These are phyloP conservation scores for Tetrahymena borealis DNA, from an alignment of 73 alveolate genomes.

Conservation along the genomic window DNA sequence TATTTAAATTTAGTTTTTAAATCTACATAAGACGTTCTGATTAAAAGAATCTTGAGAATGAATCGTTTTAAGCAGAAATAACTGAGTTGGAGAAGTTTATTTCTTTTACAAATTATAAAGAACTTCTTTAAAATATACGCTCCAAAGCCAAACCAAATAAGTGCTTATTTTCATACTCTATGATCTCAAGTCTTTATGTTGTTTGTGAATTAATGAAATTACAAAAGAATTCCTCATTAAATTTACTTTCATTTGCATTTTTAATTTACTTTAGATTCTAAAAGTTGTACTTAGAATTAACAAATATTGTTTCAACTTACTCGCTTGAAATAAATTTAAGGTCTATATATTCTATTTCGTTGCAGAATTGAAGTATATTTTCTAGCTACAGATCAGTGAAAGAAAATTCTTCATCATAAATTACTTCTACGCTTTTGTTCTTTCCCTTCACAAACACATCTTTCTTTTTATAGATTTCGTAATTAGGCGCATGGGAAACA, in stretches of 20 bases:
- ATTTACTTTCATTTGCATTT: not conserved
- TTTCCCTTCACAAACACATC: not conserved
- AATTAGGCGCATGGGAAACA: not conserved
- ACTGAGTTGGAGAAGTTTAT: not conserved
- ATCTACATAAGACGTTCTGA: not conserved
- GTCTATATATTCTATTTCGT: not conserved
- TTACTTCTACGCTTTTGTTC: not conserved
- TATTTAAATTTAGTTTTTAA: not conserved
- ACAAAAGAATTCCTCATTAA: not conserved
- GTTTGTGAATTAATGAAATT: not conserved
- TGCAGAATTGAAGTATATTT: not conserved
- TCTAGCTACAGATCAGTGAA: not conserved
- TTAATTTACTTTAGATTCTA: not conserved
- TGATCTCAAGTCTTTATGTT: not conserved
- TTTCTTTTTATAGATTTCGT: not conserved
- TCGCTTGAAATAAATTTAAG: not conserved
- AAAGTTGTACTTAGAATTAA: not conserved
- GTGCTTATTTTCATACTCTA: not conserved
- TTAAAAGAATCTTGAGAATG: not conserved
- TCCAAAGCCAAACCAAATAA: not conserved
- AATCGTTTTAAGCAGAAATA: not conserved
- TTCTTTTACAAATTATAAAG: not conserved
- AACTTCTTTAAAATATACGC: not conserved
- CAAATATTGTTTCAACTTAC: not conserved
- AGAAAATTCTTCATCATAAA: not conserved